Base-by-base conservation (phyloP, 163 green algal genomes). In the Scenedesmus sp. region DNA sequence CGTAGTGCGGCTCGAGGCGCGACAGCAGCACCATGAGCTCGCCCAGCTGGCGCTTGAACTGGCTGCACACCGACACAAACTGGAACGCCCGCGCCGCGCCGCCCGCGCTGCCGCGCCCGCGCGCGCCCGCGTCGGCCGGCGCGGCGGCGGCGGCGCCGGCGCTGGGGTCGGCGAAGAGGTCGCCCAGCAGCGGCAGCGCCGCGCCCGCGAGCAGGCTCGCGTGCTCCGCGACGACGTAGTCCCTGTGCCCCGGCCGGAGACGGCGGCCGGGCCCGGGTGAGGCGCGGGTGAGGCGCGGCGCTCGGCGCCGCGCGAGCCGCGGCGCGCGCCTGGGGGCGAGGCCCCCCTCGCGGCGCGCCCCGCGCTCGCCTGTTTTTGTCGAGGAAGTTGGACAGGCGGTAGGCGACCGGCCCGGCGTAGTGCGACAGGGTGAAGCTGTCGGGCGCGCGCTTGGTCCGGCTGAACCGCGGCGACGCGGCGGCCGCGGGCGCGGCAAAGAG, bases 191-290 rank as follows among this genome's bases (percentile, higher is more conserved):
- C 13, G 56, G 14, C 5, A 87, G 22, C 1, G 9, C 58, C 2
- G 91, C 94, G 53, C 29, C 76, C 11, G 78, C 86, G 64, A 99
- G 85, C 72, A 99, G 85, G 24, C 73, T 79, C 86, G 97, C 89
- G 89, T 99, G 97, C 90, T 99, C 96, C 3, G 89, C 87, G 33
- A 99, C 92, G 56, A 99, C 92, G 84, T 96, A 98, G 86, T 99
- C 96, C 39, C 39, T n/a, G n/a, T n/a, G n/a, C n/a, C n/a, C n/a
- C n/a, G n/a, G n/a, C n/a, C n/a, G n/a, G n/a, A n/a, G n/a, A n/a
- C n/a, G n/a, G n/a, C n/a, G n/a, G n/a, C n/a, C n/a, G n/a, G n/a
- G n/a, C n/a, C n/a, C n/a, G n/a, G n/a, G n/a, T n/a, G n/a, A n/a
- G n/a, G n/a, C n/a, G n/a, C n/a, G n/a, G n/a, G n/a, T n/a, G n/a